Percentiles rank a stretch among this genome's conserved stretches.
These are phyloP conservation scores for Fraxinus velutina DNA, from an alignment of 305 asterid genomes.

Conservation along the genomic window DNA sequence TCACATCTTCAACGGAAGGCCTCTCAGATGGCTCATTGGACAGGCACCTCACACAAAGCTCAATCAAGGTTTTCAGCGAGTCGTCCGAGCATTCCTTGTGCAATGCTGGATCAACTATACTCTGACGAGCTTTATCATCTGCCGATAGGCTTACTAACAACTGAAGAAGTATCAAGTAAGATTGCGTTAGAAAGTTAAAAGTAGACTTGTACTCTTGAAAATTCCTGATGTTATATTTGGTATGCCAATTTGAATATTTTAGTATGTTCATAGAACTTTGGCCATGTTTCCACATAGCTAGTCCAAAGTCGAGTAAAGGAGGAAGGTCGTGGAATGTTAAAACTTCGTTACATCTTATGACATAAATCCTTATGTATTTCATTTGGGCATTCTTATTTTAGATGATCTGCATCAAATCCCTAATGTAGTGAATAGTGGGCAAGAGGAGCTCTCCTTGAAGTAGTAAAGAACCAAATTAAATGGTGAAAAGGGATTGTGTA, in stretches of 20 bases:
- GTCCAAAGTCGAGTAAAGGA: neutral
- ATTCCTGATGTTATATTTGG: neutral
- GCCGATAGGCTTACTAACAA: slow-evolving; percentile 52
- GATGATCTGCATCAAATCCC: neutral
- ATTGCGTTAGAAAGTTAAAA: neutral
- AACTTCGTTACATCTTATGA: neutral
- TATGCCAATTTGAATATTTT: neutral
- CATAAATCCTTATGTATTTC: neutral
- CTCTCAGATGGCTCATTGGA: slow-evolving; percentile 45
- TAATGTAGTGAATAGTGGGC: neutral
- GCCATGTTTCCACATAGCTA: neutral
- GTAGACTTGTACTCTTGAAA: neutral
- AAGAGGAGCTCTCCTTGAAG: neutral
- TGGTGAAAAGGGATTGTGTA: neutral
- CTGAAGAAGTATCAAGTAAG: slow-evolving; percentile 29
- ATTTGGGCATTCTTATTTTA: neutral
- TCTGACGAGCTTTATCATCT: slow-evolving; percentile 48
- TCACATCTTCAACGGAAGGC: slow-evolving; percentile 76
- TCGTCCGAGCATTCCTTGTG: slow-evolving; percentile 68
- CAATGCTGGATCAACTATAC: slow-evolving; percentile 60
- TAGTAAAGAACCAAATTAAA: neutral
- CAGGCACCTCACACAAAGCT: slow-evolving; percentile 66
- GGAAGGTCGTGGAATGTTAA: neutral
- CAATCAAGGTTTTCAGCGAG: slow-evolving; percentile 58
- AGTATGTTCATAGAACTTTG: neutral